Conservation (phyloP, 148 eudicot genomes). For the Pharnaceum exiguum region DNA sequence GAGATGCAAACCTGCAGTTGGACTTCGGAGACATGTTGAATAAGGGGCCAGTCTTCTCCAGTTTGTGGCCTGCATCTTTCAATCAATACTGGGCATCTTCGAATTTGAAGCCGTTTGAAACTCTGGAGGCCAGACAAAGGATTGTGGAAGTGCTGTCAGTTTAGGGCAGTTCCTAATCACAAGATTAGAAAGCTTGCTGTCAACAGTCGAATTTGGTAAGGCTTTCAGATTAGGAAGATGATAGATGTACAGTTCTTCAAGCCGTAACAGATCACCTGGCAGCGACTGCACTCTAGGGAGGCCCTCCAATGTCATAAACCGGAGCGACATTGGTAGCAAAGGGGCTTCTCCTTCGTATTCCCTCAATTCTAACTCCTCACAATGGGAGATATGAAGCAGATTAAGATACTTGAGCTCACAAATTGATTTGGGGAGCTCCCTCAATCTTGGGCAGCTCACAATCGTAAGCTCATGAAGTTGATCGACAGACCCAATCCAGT, state of each 20-base stretch:
- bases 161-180: not conserved
- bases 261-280: not conserved
- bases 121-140: not conserved
- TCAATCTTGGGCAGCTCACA: not conserved
- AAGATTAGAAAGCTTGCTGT: not conserved
- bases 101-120: not conserved
- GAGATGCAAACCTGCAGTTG: no score
- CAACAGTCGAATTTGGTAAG: not conserved
- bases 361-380: no score
- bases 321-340: no score
- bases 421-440: not conserved
- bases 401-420: no score
- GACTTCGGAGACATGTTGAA: constrained; percentile 8
- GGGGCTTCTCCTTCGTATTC: no score
- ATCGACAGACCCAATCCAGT: not conserved
- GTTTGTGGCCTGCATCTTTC: not conserved
- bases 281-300: not conserved
- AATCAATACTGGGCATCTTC: not conserved
- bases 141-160: not conserved
- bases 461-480: not conserved
- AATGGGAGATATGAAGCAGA: no score
- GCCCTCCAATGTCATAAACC: no score
- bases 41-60: constrained; percentile 7
- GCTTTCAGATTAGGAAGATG: not conserved
- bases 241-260: not conserved